Evolutionary conservation across 371 early-diverging fungal species (phyloP), one percentile per base, ranked within the genome.

Genomic region (Polyrhizophydium stewartii): DNA sequence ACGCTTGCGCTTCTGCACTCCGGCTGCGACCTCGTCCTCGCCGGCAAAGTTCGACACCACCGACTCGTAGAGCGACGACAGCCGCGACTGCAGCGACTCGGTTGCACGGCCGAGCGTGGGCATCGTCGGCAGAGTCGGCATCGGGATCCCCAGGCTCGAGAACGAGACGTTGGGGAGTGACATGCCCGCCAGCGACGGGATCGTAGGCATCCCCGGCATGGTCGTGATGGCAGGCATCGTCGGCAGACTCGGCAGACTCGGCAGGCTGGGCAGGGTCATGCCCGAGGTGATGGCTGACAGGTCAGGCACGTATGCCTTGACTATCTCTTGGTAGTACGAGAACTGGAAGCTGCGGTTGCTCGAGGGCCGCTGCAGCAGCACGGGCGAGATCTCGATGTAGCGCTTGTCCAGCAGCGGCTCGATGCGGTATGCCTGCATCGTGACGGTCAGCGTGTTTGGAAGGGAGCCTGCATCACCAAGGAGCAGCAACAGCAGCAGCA

Each of bases 401-500:
- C 69, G 61, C 1, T 74, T 41, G 59, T 87, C 79, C n/a, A 82
- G 65, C 64, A 87, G 67, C 0, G 89, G 87, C 55, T 89, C 89
- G 37, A 84, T 59, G 19, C 89, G 76, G 62, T 89, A 89, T 0
- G 85, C 85, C 67, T 67, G 41, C 19, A 55, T 25, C 7, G 50
- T 13, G n/a, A n/a, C n/a, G n/a, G n/a, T n/a, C n/a, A n/a, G n/a
- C n/a, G n/a, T n/a, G n/a, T n/a, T n/a, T n/a, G n/a, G n/a, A n/a
- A n/a, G n/a, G n/a, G n/a, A n/a, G n/a, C n/a, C n/a, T n/a, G n/a
- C n/a, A n/a, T n/a, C n/a, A n/a, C n/a, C n/a, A n/a, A n/a, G n/a
- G n/a, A n/a, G n/a, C n/a, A n/a, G n/a, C n/a, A n/a, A n/a, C n/a
- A 43, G 16, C 43, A 43, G 43, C 17, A 16, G n/a, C 43, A 21